Base-by-base conservation (phyloP, 2,329 filamentous ascomycete species). In the Scedosporium apiospermum region DNA sequence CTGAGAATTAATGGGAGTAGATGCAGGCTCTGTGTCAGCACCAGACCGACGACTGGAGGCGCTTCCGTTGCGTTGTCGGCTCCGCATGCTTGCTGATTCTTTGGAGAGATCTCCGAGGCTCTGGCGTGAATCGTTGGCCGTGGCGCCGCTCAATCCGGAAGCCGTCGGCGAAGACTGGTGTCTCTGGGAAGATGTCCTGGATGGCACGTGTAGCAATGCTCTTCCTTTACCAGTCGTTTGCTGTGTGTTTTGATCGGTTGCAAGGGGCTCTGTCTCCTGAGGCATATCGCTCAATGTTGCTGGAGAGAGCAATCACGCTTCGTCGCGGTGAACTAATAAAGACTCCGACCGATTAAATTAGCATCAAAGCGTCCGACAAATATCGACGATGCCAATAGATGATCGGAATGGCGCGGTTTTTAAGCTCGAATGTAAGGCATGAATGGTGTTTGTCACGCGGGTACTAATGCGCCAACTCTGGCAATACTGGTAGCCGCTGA, bases 91-190 rank as follows among this genome's bases (percentile, higher is more conserved):
- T 67, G 80, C 77, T 75, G 84, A 87, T 67, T 84, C 85, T 73
- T 85, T 88, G 58, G 88, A 89, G 67, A 81, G 80, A 64, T 82
- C 81, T 67, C 83, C 82, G 68, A 86, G 84, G 71, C 84, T 88
- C 69, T 85, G 85, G 71, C 81, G 77, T 63, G 81, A 77, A 67
- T 87, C 83, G 73, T 77, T 81, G 63, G 80, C 80, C 61, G 84
- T 86, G 57, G 78, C 80, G 68, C 84, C 84, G 73, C 82, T 86
- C 65, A 87, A 73, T 59, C 81, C 84, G 51, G 84, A 85, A 55
- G 82, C 78, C 63, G 83, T 83, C 62, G 83, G 79, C 55, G 83
- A 86, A 65, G 82, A 77, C 71, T 87, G 82, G 69, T 82, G 78
- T 71, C 80, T 82, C 66, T 82, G 83, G 41, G 84, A 87, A 53